Percentiles rank a stretch among this genome's conserved stretches.
These are phyloP conservation scores for Madurella fahalii DNA, from an alignment of 2,329 filamentous ascomycete species.

Conservation along the genomic window DNA sequence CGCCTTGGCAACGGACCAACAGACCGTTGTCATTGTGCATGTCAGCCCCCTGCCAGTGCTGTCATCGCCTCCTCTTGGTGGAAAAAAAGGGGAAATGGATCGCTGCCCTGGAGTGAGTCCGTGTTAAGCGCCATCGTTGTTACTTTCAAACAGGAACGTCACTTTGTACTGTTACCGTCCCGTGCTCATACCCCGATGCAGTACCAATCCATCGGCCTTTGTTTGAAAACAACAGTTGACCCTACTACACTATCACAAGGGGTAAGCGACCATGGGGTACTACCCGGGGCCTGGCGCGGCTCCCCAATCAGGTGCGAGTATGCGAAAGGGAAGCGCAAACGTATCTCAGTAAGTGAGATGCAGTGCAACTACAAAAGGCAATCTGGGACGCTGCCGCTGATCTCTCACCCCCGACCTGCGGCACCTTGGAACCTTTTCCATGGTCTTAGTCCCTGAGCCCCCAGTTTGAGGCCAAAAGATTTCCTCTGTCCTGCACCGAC, in stretches of 20 bases:
- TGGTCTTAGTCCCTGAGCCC: background rate
- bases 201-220: background rate
- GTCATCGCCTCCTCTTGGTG: constrained; percentile 17
- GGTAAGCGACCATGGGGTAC: constrained; percentile 1
- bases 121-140: constrained; percentile 3
- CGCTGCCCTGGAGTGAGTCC: background rate
- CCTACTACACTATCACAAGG: constrained; percentile 15
- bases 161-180: background rate
- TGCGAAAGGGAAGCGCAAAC: background rate
- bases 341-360: constrained; percentile 1
- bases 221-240: constrained; percentile 6
- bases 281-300: constrained; percentile 8
- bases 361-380: constrained; percentile 21
- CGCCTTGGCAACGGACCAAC: constrained; percentile 11
- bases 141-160: constrained; percentile 4
- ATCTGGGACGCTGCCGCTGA: constrained; percentile 14
- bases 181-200: background rate
- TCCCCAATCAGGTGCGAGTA: constrained; percentile 16
- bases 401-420: constrained; percentile 5
- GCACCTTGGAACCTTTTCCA: constrained; percentile 4
- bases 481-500: background rate
- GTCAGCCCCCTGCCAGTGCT: background rate
- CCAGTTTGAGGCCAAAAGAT: background rate
- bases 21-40: constrained; percentile 14
- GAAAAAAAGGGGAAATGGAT: constrained; percentile 14